Percentiles rank a stretch among this genome's conserved stretches.
Evolutionary conservation across 768 basidiomycete genomes (phyloP).

Genomic region (Lactarius tabidus): DNA sequence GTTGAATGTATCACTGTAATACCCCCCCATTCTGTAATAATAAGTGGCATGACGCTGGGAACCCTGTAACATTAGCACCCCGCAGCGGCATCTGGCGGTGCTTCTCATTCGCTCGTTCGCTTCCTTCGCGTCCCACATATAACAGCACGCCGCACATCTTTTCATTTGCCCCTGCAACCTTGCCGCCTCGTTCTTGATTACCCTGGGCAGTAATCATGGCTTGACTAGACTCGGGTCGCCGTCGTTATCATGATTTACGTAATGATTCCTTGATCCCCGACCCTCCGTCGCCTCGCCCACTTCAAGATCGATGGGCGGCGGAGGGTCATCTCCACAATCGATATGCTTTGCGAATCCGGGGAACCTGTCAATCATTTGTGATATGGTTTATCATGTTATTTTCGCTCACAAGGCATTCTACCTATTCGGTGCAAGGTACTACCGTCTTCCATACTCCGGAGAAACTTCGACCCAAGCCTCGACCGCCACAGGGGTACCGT

Average conservation of each 20-base stretch:
- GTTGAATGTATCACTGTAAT: constrained; percentile 7
- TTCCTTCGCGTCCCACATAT: neutral
- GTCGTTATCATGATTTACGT: neutral
- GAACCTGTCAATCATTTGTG: neutral
- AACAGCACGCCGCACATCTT: neutral
- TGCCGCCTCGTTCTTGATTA: neutral
- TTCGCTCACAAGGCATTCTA: neutral
- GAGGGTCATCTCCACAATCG: neutral
- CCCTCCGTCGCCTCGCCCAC: neutral
- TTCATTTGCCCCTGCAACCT: neutral
- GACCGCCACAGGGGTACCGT: neutral
- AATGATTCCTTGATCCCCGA: neutral
- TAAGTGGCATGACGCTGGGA: constrained; percentile 1
- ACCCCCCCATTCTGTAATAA: constrained; percentile 4
- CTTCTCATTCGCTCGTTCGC: neutral
- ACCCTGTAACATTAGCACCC: neutral
- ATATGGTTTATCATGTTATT: no score
- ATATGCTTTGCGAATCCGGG: neutral
- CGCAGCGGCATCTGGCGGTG: neutral
- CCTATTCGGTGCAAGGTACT: neutral
- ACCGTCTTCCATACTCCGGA: neutral
- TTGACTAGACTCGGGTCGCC: neutral
- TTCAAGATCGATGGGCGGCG: neutral
- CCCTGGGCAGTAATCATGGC: neutral
- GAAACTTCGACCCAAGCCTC: neutral